A percentile compares a stretch with the other conserved stretches of the same genome.
phyloP scores from a whole-genome alignment of 805 yeast genomes.

The Yarrowia bubula region DNA sequence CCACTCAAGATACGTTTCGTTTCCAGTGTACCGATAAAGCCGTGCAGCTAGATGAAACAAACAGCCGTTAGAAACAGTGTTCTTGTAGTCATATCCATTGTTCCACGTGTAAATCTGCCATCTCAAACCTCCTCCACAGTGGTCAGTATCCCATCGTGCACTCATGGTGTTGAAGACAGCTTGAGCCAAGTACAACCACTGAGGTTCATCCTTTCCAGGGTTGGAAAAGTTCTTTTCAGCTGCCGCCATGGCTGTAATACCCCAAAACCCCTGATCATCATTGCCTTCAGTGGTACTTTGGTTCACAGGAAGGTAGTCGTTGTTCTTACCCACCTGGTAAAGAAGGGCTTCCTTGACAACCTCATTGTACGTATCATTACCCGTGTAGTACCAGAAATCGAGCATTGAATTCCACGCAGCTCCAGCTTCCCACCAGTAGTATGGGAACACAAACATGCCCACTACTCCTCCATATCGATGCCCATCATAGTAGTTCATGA shows the following conservation, averaged over 20 bases:
- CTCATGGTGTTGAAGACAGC: conserved; percentile 85
- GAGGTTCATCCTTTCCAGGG: conserved; percentile 57
- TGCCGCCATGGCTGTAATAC: conserved; percentile 79
- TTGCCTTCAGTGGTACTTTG: conserved; percentile 86
- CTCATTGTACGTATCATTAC: conserved; percentile 61
- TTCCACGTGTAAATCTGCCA: conserved; percentile 94
- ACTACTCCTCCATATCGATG: conserved; percentile 61
- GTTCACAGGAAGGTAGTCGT: conserved; percentile 74
- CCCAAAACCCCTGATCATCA: conserved; percentile 95
- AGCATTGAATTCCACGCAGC: conserved; percentile 68
- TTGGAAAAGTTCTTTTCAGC: conserved; percentile 81
- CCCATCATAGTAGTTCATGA: conserved; percentile 83
- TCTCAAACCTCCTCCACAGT: conserved; percentile 76
- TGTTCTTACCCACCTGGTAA: conserved; percentile 63
- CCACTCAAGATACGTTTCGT: conserved; percentile 68
- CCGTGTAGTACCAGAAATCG: conserved; percentile 70
- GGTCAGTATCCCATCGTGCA: conserved; percentile 65
- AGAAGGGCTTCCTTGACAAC: conserved; percentile 60
- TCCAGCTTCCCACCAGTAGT: conserved; percentile 93
- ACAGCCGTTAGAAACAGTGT: conserved; percentile 80
- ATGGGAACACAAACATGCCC: conserved; percentile 71
- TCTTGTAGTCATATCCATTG: conserved; percentile 82
- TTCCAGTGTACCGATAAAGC: conserved; percentile 72
- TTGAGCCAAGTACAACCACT: conserved; percentile 77
- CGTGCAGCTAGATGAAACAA: conserved; percentile 79